Evolutionary conservation across 129 eudicot species (phyloP), one percentile per base, ranked within the genome.

Genomic region (Oenanthe sinensis): DNA sequence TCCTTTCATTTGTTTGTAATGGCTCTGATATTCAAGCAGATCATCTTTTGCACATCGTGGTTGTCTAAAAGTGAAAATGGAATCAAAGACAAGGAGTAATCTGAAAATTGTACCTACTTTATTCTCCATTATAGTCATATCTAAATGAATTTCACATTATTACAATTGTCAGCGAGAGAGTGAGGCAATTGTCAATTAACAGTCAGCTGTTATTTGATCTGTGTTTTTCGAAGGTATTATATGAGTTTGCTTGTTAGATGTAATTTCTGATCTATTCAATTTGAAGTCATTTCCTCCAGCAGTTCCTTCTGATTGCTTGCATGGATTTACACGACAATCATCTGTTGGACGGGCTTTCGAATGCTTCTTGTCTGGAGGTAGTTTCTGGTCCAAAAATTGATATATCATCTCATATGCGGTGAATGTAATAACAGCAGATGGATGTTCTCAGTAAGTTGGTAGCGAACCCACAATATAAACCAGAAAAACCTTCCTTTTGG

Each of bases 321-420:
- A 75, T 36, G 85, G 82, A 37, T 83, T 78, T 55, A 77, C 75
- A 46, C 74, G 84, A 3, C 82, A 87, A 54, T 81, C 88, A 26
- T 81, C 22, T 67, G 78, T 81, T 60, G 87, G 80, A 19, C 78
- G 81, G 14, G 89, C 79, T 79, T 44, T 45, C 24, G 40, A 73
- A 33, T 85, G 85, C 47, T 73, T 78, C 75, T 80, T 75, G 43
- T 86, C 84, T 3, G 91, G 88, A 75, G 93, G 89, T 43, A 89
- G 74, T 55, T 79, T 79, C 26, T 81, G 86, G 47, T 78, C 80
- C 79, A 91, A 79, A 79, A 90, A 86, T 85, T 91, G 84, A 80
- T 88, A 90, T 80, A 95, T 90, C 97, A 92, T 91, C 86, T 95
- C 99, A 50, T 90, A 95, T 33, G 92, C 86, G 15, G 99, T 95